Evolutionary conservation across 768 basidiomycete genomes (phyloP).

Genomic region (Mycena latifolia): DNA sequence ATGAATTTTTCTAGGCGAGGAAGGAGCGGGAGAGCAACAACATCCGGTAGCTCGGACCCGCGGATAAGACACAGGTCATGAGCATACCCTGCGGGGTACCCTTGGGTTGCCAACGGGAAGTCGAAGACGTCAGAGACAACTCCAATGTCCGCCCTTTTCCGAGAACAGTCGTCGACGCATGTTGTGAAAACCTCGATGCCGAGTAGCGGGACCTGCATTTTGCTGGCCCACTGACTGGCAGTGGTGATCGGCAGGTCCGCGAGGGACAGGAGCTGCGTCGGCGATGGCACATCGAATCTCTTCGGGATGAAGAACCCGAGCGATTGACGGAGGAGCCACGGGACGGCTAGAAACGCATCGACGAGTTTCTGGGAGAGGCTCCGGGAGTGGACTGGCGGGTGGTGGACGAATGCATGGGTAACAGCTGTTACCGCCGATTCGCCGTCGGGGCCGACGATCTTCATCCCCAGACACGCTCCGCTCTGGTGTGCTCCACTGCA

Average conservation of each 20-base stretch:
- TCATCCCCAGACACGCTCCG: neutral
- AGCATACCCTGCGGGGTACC: neutral
- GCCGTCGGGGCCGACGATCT: constrained; percentile 2
- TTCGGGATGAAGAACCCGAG: neutral
- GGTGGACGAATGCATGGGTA: neutral
- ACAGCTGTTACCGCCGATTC: neutral
- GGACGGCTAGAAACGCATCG: neutral
- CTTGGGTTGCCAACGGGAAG: neutral
- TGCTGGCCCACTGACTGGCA: constrained; percentile 3
- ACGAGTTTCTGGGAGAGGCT: neutral
- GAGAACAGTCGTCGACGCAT: neutral
- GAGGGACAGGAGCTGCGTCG: neutral
- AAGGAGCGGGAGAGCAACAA: neutral
- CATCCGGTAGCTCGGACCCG: neutral
- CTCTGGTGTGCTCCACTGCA: neutral
- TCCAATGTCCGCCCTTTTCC: constrained; percentile 2
- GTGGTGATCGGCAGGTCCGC: neutral
- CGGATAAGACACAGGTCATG: constrained; percentile 4
- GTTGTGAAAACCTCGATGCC: neutral
- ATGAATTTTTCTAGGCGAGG: neutral
- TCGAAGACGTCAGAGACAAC: neutral
- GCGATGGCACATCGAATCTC: neutral
- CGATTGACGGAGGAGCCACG: constrained; percentile 4
- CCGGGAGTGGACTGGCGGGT: neutral
- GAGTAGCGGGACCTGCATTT: constrained; percentile 4